phyloP scores from a whole-genome alignment of 1,284 basidiomycete species.

The Amylostereum areolatum region DNA sequence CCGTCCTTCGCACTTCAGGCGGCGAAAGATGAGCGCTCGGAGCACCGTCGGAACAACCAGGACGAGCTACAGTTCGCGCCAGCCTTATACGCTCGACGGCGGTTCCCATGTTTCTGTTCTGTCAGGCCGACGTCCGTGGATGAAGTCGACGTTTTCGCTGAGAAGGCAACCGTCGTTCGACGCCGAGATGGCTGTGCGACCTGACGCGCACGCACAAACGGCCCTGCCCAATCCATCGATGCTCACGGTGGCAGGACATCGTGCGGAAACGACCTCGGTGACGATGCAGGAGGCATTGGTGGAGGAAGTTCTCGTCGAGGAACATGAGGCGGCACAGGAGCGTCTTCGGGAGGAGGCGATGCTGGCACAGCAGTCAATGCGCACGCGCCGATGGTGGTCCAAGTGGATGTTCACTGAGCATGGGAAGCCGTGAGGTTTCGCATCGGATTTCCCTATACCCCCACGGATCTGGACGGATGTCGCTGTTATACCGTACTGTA shows the following conservation, averaged over 20 bases:
- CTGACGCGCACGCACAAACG: conserved; percentile 33
- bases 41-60: background rate
- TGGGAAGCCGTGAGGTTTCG: conserved; percentile 7
- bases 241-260: background rate
- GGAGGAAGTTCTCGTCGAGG: conserved; percentile 62
- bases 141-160: conserved; percentile 19
- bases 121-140: too few relatives aligned
- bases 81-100: conserved; percentile 16
- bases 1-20: conserved; percentile 7
- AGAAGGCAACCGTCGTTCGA: conserved; percentile 21
- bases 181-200: conserved; percentile 28
- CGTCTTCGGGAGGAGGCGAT: conserved; percentile 47
- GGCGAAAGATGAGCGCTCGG: conserved; percentile 7
- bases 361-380: conserved; percentile 38
- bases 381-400: conserved; percentile 49
- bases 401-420: conserved; percentile 54
- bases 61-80: background rate
- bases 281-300: conserved; percentile 56
- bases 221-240: background rate
- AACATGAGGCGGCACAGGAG: conserved; percentile 47
- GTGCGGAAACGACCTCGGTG: conserved; percentile 8
- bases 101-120: conserved; percentile 11
- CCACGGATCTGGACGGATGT: too few relatives aligned
- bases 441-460: background rate
- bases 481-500: too few relatives aligned